Base-by-base conservation (phyloP, 495 filamentous ascomycete genomes). In the Stereocaulon alpinum region DNA sequence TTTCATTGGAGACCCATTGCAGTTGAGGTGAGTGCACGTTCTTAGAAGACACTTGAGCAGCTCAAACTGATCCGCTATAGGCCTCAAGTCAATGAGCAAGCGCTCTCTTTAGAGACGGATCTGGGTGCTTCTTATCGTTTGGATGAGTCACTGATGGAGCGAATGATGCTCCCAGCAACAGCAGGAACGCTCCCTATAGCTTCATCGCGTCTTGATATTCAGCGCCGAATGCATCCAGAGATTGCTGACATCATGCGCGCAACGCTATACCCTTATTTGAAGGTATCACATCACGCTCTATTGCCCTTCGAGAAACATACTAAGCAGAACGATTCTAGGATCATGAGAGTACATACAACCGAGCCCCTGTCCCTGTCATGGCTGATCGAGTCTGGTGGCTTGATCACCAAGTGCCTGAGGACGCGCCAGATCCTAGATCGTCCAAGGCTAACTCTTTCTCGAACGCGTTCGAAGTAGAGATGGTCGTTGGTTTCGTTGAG, bases 151-250 rank as follows among this genome's bases (percentile, higher is more conserved):
- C 69, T 85, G 0, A 87, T 88, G 68, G 85, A 88, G 67, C 71
- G 85, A 14, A 70, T 86, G 9, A 80, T 82, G 9, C 66, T 68
- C 11, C 77, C 79, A 1, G 52, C 24, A 17, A 56, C 30, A 40
- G 29, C 60, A 6, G 53, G 47, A 11, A 42, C 58, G 10, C 67
- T 64, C 20, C 61, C 67, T 3, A 51, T 69, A 30, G 80, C 84
- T 6, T 73, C 78, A 52, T 74, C 73, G 55, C 75, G 73, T 11
- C 73, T 89, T 3, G 72, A 82, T 40, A 77, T 77, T 14, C 86
- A 91, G 64, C 73, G 86, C 30, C 76, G 86, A 30, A 91, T 91
- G 86, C 82, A 86, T 67, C 86, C 87, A 17, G 77, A 72, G 0
- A 84, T 90, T 47, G 76, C 85, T 4, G 64, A 76, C 7, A 71